These are phyloP conservation scores for Paecilomyces sp. DNA, from an alignment of 2,329 filamentous ascomycete species.

Conservation along the genomic window DNA sequence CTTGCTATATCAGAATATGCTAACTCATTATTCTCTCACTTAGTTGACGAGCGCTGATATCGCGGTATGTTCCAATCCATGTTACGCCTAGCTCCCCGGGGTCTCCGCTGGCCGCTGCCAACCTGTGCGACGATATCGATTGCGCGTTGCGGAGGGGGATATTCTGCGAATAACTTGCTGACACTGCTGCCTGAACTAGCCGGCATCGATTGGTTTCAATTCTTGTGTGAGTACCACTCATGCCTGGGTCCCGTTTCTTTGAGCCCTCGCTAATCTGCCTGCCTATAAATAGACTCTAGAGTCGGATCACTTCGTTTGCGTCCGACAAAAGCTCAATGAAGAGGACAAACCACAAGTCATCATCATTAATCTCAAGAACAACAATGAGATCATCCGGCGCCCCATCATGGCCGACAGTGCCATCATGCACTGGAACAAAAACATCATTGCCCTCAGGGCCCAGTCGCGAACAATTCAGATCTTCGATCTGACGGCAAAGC, in stretches of 20 bases:
- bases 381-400: constrained; percentile 87
- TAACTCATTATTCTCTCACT: constrained; percentile 28
- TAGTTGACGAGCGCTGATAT: constrained; percentile 49
- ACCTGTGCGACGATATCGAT: not conserved
- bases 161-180: not conserved
- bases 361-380: constrained; percentile 96
- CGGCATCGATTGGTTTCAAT: constrained; percentile 74
- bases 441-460: constrained; percentile 94
- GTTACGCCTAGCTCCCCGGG: constrained; percentile 11
- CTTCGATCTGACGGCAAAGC: constrained; percentile 87
- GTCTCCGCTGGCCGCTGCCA: not conserved
- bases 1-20: constrained; percentile 2
- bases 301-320: constrained; percentile 93
- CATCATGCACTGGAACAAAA: constrained; percentile 97
- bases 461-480: constrained; percentile 93
- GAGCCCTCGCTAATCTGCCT: constrained; percentile 15
- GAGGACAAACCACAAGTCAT: constrained; percentile 84
- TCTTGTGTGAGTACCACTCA: constrained; percentile 60
- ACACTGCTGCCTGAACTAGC: constrained; percentile 35
- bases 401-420: constrained; percentile 99
- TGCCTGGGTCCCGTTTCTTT: not conserved
- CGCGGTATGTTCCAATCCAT: constrained; percentile 39
- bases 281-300: constrained; percentile 69
- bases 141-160: not conserved
- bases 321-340: constrained; percentile 87